Evolutionary conservation across 495 filamentous ascomycete genomes (phyloP), one percentile per base, ranked within the genome.

Genomic region (Penicillium angulare): DNA sequence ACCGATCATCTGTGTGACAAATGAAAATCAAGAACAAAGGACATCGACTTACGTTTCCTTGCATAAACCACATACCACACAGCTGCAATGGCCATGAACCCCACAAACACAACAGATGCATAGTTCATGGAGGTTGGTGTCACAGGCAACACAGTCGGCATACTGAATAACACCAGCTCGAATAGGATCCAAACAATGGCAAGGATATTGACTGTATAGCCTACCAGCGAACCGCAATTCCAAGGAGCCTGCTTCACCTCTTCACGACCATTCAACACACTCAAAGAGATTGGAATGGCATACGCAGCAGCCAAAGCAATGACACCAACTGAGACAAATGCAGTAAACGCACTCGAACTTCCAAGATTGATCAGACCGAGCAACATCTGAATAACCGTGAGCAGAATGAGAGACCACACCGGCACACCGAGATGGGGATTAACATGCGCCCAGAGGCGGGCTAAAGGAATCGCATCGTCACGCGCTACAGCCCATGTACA

Each of bases 311-410:
- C 81, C 41, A 86, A 64, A 8, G 71, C 76, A 29, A 86, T 83
- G 39, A 85, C 80, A 10, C 80, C 83, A 2, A 85, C 80, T 7
- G 81, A 82, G 15, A 79, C 80, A 55, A 87, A 86, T 9, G 80
- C 82, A 40, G 79, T 84, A 65, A 86, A 83, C 6, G 82, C 83
- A 7, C 74, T 75, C 6, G 67, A 58, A 15, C 75, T 80, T 16
- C 81, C 82, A n/a, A 87, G 75, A 51, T 83, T 84, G 60, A 86
- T 86, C n/a, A 86, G 63, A 0, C 80, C 80, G 1, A 86, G 65
- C 3, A 75, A 52, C 47, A 77, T 71, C 13, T 81, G 76, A 35
- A 75, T 59, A 0, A 63, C 21, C 0, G 71, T 76, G 0, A 69
- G 24, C 7, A 74, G 59, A 13, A 60, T 47, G 7, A 76, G 59